Base-by-base conservation (phyloP, 179 eudicot genomes). In the Sideroxylon spinosum region DNA sequence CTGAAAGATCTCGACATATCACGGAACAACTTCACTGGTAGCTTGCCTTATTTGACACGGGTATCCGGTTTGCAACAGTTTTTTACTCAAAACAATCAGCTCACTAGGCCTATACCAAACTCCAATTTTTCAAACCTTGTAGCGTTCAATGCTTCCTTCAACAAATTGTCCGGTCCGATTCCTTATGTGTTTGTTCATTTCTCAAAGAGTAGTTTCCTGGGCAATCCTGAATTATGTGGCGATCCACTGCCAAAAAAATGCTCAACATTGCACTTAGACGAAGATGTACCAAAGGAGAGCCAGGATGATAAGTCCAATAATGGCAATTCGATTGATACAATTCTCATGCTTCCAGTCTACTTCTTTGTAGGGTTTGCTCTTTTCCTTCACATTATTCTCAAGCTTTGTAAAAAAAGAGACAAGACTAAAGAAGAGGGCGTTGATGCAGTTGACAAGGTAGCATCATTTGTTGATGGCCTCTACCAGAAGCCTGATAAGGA, bases 141-240 rank as follows among this genome's bases (percentile, higher is more conserved):
- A 0, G 55, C 2, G 0, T 87, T 85, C 75, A 85, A 85, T 60
- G 83, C 85, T 76, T 87, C 90, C 0, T 63, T 72, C 63, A 85
- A 87, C 77, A 76, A 84, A 59, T 77, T 87, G 66, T 50, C 46
- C 5, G 88, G 90, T 50, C 53, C 61, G 7, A 81, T 85, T 68
- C 88, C 88, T 0, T 4, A 1, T 48, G 82, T 77, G 3, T 82
- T 69, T 26, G 25, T 14, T 9, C 65, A 52, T 65, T 64, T 76
- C 29, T 22, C 73, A 0, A 57, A 25, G 2, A 73, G 79, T 12
- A 75, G 83, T 52, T 82, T 62, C 49, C 1, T 70, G 5, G 49
- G 49, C 29, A 85, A 80, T 56, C 73, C 76, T 46, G 61, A 19
- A 7, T 44, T 82, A 57, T 82, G 88, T 46, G 85, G 84, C 7